These are phyloP conservation scores for Sugiyamaella paludigena DNA, from an alignment of 1,139 yeast species.

Conservation along the genomic window DNA sequence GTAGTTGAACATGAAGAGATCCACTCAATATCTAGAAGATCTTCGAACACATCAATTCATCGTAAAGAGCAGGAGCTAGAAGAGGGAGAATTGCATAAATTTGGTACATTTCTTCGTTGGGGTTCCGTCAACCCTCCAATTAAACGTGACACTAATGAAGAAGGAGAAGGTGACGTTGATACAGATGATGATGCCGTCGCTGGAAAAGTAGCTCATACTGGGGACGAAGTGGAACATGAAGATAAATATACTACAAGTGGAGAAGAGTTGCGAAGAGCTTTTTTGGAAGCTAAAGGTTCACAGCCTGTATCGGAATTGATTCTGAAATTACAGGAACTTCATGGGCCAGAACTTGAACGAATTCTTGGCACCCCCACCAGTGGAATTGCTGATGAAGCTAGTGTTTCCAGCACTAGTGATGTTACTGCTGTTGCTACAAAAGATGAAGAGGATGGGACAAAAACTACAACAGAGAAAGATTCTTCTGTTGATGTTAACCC, in stretches of 20 bases:
- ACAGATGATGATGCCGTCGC: background rate
- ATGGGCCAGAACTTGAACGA: slow-evolving; percentile 25
- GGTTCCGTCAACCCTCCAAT: background rate
- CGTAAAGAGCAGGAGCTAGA: slow-evolving; percentile 77
- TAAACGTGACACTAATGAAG: slow-evolving; percentile 4
- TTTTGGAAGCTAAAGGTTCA: slow-evolving; percentile 73
- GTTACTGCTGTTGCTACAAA: background rate
- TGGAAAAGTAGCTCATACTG: background rate
- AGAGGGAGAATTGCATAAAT: slow-evolving; percentile 87
- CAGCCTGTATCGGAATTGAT: slow-evolving; percentile 69
- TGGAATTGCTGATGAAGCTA: too few relatives aligned
- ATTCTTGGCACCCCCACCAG: too few relatives aligned
- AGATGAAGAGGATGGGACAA: background rate
- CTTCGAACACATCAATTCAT: slow-evolving; percentile 30
- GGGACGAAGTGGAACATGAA: slow-evolving; percentile 1
- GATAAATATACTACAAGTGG: slow-evolving; percentile 46
- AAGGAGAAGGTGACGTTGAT: slow-evolving; percentile 4
- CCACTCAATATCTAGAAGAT: slow-evolving; percentile 23
- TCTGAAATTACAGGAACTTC: slow-evolving; percentile 47
- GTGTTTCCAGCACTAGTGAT: too few relatives aligned
- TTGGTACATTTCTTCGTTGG: slow-evolving; percentile 48
- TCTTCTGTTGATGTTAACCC: too few relatives aligned
- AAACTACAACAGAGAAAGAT: too few relatives aligned
- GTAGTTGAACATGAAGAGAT: slow-evolving; percentile 16
- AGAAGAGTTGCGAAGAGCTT: slow-evolving; percentile 70